Conservation (phyloP, 1,284 basidiomycete genomes). For the Naganishia sp. region DNA sequence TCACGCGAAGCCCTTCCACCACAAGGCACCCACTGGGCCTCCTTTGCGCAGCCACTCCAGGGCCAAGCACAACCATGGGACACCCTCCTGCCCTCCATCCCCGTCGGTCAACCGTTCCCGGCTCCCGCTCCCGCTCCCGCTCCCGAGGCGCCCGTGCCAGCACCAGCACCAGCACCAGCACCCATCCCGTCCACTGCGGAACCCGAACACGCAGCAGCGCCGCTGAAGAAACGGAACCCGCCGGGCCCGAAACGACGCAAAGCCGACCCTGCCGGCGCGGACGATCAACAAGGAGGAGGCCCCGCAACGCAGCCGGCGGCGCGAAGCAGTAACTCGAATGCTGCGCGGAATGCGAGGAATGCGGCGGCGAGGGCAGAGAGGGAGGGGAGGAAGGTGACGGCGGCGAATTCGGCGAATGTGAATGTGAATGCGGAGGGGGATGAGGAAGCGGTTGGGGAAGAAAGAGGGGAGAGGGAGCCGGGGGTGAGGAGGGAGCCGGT, state of each 20-base stretch:
- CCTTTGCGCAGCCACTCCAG: no score
- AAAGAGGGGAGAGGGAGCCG: neutral
- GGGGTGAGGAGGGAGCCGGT: slow-evolving; percentile 8
- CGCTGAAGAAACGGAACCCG: neutral
- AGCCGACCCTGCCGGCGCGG: neutral
- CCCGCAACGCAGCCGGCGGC: neutral
- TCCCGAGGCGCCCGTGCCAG: neutral
- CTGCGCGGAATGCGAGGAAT: slow-evolving; percentile 20
- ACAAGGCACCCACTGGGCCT: neutral
- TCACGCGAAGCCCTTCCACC: neutral
- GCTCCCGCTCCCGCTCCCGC: neutral
- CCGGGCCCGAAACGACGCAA: neutral
- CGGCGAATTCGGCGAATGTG: neutral
- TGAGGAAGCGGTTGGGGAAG: neutral
- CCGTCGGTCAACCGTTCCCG: neutral
- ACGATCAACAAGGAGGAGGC: neutral
- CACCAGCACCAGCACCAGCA: neutral
- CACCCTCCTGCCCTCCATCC: no score
- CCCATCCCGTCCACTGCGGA: neutral
- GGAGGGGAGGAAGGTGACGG: neutral
- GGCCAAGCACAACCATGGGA: no score
- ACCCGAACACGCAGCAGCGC: neutral
- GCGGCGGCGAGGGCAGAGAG: slow-evolving; percentile 5
- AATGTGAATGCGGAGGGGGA: neutral
- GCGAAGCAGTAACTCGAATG: slow-evolving; percentile 26